These are phyloP conservation scores for Aspergillus bridgeri DNA, from an alignment of 495 filamentous ascomycete species.

Conservation along the genomic window DNA sequence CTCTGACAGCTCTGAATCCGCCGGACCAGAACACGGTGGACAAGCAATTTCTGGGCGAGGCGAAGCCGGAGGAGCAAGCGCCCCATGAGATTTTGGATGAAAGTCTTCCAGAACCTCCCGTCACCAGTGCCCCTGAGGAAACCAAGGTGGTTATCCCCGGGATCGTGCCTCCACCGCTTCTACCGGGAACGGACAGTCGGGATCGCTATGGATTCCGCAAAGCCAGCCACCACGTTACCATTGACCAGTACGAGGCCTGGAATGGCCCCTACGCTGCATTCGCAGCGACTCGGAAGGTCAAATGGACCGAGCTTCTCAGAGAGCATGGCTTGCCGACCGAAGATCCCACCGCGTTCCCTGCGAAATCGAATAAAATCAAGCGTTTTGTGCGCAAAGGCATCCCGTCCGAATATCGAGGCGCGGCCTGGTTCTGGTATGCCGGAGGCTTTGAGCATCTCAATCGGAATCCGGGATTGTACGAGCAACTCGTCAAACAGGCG, in stretches of 20 bases:
- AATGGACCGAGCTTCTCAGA: slow-evolving; percentile 76
- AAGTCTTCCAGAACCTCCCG: slow-evolving; percentile 14
- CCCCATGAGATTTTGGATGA: slow-evolving; percentile 23
- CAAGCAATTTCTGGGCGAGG: slow-evolving; percentile 10
- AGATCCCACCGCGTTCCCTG: slow-evolving; percentile 74
- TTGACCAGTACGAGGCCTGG: slow-evolving; percentile 81
- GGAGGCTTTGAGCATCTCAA: slow-evolving; percentile 75
- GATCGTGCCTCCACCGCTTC: slow-evolving; percentile 34
- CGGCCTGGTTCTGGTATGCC: slow-evolving; percentile 98
- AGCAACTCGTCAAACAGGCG: slow-evolving; percentile 60
- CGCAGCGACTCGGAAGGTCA: slow-evolving; percentile 64
- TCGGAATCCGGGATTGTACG: slow-evolving; percentile 71
- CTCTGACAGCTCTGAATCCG: slow-evolving; percentile 17
- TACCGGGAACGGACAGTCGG: slow-evolving; percentile 40
- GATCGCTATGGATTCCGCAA: slow-evolving; percentile 93
- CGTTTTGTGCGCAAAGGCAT: slow-evolving; percentile 93
- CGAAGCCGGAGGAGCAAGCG: slow-evolving; percentile 4
- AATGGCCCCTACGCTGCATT: slow-evolving; percentile 65
- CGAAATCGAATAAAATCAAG: slow-evolving; percentile 76
- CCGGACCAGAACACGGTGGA: slow-evolving; percentile 15
- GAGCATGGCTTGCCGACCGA: slow-evolving; percentile 70
- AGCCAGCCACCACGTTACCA: slow-evolving; percentile 71
- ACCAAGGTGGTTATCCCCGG: slow-evolving; percentile 44
- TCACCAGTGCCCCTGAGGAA: slow-evolving; percentile 27
- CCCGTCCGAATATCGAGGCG: slow-evolving; percentile 85